Percentiles rank a stretch among this genome's conserved stretches.
Conservation (phyloP, 2,329 filamentous ascomycete species). For the Stachybotrys echinatus region DNA sequence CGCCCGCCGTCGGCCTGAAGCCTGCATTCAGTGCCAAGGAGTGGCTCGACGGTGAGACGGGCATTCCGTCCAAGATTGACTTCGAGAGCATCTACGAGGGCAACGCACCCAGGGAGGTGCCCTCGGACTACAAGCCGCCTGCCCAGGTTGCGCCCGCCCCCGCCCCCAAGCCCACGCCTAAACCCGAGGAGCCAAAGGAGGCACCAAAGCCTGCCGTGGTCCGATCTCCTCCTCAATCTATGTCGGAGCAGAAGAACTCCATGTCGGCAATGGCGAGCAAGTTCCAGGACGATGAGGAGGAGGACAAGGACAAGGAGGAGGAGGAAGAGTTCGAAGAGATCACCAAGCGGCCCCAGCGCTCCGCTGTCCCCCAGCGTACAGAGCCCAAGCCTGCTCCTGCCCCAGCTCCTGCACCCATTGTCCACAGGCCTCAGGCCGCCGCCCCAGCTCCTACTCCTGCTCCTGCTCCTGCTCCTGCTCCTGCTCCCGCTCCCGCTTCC, state of each 20-base stretch:
- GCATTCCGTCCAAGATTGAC: constrained; percentile 83
- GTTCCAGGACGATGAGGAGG: constrained; percentile 69
- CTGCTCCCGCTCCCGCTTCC: constrained; percentile 22
- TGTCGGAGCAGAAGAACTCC: constrained; percentile 81
- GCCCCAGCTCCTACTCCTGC: constrained; percentile 6
- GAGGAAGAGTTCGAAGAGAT: constrained; percentile 81
- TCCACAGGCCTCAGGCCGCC: background rate
- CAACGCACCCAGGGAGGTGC: constrained; percentile 69
- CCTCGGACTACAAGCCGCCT: constrained; percentile 60
- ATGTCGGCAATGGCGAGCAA: constrained; percentile 82
- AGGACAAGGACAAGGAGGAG: constrained; percentile 56
- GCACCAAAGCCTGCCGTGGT: constrained; percentile 43
- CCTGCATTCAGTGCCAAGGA: constrained; percentile 75
- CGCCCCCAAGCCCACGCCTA: constrained; percentile 32
- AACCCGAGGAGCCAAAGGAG: constrained; percentile 42
- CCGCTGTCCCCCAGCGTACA: constrained; percentile 27
- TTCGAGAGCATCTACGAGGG: constrained; percentile 90
- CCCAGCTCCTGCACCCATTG: constrained; percentile 2
- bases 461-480: constrained; percentile 12
- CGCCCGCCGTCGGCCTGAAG: constrained; percentile 74
- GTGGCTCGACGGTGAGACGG: constrained; percentile 84
- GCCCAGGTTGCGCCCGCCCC: constrained; percentile 38
- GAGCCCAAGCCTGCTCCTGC: constrained; percentile 32
- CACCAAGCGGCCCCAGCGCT: constrained; percentile 65
- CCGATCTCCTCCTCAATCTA: constrained; percentile 53